Evolutionary conservation across 1,284 basidiomycete species (phyloP).

Genomic region (Afroboletus lepidellus): DNA sequence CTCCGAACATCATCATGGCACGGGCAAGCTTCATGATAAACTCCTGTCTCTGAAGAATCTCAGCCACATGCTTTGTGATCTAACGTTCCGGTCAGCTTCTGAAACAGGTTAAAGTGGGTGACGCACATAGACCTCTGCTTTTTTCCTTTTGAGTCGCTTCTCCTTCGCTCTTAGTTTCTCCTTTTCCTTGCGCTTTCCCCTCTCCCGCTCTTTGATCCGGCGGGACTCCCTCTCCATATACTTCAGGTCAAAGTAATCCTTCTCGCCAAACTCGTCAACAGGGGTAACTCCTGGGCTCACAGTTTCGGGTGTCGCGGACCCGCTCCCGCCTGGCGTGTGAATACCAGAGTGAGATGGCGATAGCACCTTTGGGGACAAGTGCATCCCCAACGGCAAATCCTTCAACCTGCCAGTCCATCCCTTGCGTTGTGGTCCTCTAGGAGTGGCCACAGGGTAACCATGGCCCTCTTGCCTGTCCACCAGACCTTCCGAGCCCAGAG

Average conservation of each 20-base stretch:
- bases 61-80: conserved; percentile 90
- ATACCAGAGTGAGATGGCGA: conserved; percentile 16
- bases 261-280: conserved; percentile 19
- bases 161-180: conserved; percentile 44
- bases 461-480: background rate
- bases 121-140: conserved; percentile 76
- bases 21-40: conserved; percentile 88
- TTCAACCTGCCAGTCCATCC: conserved; percentile 27
- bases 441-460: background rate
- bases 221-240: conserved; percentile 17
- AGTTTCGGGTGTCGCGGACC: conserved; percentile 17
- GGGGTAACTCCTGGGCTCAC: conserved; percentile 22
- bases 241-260: conserved; percentile 31
- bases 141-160: conserved; percentile 65
- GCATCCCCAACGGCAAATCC: conserved; percentile 23
- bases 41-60: conserved; percentile 84
- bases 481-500: conserved; percentile 12
- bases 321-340: conserved; percentile 17
- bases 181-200: conserved; percentile 36
- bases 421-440: conserved; percentile 12
- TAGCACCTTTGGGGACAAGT: conserved; percentile 8
- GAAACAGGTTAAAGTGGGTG: background rate
- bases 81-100: conserved; percentile 28
- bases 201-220: conserved; percentile 19
- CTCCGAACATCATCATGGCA: conserved; percentile 95